Conservation (phyloP, 2,329 filamentous ascomycete species). For the Metarhizium brunneum region DNA sequence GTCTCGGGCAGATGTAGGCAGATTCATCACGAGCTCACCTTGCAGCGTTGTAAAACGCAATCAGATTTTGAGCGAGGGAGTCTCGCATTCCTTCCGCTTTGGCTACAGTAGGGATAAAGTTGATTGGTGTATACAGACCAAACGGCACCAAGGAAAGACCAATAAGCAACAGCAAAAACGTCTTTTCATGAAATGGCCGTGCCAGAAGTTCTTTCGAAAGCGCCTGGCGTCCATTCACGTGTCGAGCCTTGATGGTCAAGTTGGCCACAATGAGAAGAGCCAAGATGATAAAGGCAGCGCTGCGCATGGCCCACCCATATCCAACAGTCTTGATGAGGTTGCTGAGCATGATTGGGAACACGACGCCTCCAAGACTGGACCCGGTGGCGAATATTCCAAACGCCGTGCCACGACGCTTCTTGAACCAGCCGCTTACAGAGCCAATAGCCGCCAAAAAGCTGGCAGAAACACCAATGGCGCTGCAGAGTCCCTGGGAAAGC, state of each 20-base stretch:
- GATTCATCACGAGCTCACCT: conserved; percentile 5
- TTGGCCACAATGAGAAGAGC: conserved; percentile 22
- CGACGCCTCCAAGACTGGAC: conserved; percentile 27
- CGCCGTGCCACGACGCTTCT: conserved; percentile 22
- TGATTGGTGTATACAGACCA: conserved; percentile 21
- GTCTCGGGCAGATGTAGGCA: background rate
- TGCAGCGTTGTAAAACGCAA: conserved; percentile 15
- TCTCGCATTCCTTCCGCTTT: conserved; percentile 9
- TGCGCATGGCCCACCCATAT: conserved; percentile 31
- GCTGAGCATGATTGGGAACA: conserved; percentile 31
- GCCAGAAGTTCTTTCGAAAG: conserved; percentile 4
- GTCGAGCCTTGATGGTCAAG: conserved; percentile 21
- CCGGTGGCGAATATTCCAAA: conserved; percentile 27
- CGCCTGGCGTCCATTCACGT: background rate
- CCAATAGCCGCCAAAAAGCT: conserved; percentile 25
- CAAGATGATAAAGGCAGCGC: conserved; percentile 27
- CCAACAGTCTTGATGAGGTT: conserved; percentile 25
- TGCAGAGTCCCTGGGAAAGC: conserved; percentile 28
- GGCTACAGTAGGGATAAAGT: conserved; percentile 15
- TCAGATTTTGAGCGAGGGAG: conserved; percentile 13
- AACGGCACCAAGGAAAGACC: conserved; percentile 19
- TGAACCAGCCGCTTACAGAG: conserved; percentile 24
- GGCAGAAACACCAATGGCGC: conserved; percentile 24
- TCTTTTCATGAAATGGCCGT: conserved; percentile 15
- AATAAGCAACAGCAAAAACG: conserved; percentile 15